These are phyloP conservation scores for Candolleomyces aberdarensis DNA, from an alignment of 768 basidiomycete species.

Conservation along the genomic window DNA sequence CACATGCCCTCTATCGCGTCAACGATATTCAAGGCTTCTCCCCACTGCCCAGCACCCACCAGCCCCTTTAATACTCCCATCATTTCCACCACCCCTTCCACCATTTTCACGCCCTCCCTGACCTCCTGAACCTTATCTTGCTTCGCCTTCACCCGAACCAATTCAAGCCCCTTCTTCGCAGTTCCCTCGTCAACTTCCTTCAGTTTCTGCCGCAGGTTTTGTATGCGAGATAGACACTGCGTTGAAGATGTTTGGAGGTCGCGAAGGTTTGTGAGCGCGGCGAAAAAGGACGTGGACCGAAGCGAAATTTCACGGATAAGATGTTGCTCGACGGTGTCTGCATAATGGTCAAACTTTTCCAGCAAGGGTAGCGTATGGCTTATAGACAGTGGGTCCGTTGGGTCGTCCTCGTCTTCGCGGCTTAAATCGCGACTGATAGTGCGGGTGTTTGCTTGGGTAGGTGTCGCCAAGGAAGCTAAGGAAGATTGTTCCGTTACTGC, in stretches of 20 bases:
- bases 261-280: constrained; percentile 91
- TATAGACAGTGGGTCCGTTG: constrained; percentile 56
- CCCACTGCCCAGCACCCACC: constrained; percentile 86
- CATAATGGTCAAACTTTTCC: constrained; percentile 87
- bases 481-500: constrained; percentile 64
- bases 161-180: constrained; percentile 75
- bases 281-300: constrained; percentile 92
- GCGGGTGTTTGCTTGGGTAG: constrained; percentile 7
- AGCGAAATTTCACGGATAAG: constrained; percentile 89
- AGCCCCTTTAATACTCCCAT: constrained; percentile 65
- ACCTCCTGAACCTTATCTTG: constrained; percentile 60
- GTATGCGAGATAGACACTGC: constrained; percentile 74
- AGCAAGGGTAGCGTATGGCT: constrained; percentile 72
- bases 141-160: constrained; percentile 63
- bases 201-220: constrained; percentile 66
- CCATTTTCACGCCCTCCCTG: constrained; percentile 56
- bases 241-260: constrained; percentile 88
- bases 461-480: constrained; percentile 19
- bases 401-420: constrained; percentile 23
- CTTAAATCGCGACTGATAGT: not conserved
- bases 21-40: constrained; percentile 74
- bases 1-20: constrained; percentile 65
- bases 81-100: constrained; percentile 77
- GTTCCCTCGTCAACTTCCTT: constrained; percentile 72
- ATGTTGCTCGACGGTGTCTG: constrained; percentile 93